phyloP scores from a whole-genome alignment of 2,329 filamentous ascomycete species.

The Colletotrichum somersetense region DNA sequence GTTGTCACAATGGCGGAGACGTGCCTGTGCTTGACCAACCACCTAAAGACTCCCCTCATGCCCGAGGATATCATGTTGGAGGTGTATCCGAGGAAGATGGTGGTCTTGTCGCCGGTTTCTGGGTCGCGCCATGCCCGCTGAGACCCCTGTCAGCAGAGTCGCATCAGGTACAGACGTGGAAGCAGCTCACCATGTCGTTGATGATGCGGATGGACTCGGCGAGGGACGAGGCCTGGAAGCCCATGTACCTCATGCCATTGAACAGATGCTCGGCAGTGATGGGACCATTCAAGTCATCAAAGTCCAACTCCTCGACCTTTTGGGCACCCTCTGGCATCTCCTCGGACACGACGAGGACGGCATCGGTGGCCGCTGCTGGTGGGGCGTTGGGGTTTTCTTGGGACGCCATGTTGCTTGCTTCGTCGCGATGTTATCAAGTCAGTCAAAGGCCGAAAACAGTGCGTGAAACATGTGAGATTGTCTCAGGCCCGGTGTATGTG shows the following conservation, averaged over 20 bases:
- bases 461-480: slow-evolving; percentile 21
- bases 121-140: slow-evolving; percentile 84
- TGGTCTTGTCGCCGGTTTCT: slow-evolving; percentile 83
- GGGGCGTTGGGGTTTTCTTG: slow-evolving; percentile 53
- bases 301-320: slow-evolving; percentile 91
- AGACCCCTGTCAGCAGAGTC: slow-evolving; percentile 43
- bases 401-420: slow-evolving; percentile 48
- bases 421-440: slow-evolving; percentile 10
- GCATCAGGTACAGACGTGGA: slow-evolving; percentile 24
- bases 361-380: slow-evolving; percentile 77
- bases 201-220: slow-evolving; percentile 91
- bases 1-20: slow-evolving; percentile 95
- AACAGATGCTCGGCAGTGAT: slow-evolving; percentile 90
- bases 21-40: slow-evolving; percentile 92
- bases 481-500: slow-evolving; percentile 12
- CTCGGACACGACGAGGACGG: slow-evolving; percentile 87
- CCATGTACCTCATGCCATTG: slow-evolving; percentile 86
- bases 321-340: slow-evolving; percentile 83
- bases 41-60: slow-evolving; percentile 89
- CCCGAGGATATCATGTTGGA: slow-evolving; percentile 98
- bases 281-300: slow-evolving; percentile 81
- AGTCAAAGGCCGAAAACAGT: slow-evolving; percentile 7
- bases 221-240: slow-evolving; percentile 78
- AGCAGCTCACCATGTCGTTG: slow-evolving; percentile 86
- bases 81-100: slow-evolving; percentile 97